Evolutionary conservation across 2,329 filamentous ascomycete species (phyloP).

Genomic region (Trichoderma sp.): DNA sequence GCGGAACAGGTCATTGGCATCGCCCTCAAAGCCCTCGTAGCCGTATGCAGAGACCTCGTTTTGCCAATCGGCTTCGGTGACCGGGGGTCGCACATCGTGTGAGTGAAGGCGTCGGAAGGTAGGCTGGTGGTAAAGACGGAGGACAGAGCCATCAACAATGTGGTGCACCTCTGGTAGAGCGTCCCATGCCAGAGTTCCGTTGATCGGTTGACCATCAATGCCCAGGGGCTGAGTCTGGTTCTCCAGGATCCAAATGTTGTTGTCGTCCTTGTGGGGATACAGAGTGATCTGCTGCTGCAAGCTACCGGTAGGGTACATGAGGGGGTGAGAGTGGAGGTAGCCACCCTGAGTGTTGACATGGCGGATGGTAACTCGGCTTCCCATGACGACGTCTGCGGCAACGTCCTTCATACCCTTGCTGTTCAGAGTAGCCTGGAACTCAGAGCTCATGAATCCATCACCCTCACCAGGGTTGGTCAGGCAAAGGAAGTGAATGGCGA

Average conservation of each 20-base stretch:
- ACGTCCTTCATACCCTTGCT: slow-evolving; percentile 96
- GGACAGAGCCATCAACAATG: slow-evolving; percentile 76
- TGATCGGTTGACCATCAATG: slow-evolving; percentile 72
- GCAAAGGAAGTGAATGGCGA: slow-evolving; percentile 93
- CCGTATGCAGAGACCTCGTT: slow-evolving; percentile 97
- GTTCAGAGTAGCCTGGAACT: slow-evolving; percentile 97
- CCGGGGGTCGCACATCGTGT: slow-evolving; percentile 84
- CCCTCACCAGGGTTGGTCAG: slow-evolving; percentile 94
- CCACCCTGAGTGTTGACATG: slow-evolving; percentile 98
- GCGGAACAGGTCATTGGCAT: slow-evolving; percentile 94
- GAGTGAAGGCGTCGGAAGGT: slow-evolving; percentile 93
- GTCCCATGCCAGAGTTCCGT: slow-evolving; percentile 85
- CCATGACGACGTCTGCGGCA: slow-evolving; percentile 86
- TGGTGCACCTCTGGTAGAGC: slow-evolving; percentile 63
- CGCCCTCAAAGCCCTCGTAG: slow-evolving; percentile 93
- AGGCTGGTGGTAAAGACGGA: slow-evolving; percentile 80
- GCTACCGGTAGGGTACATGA: slow-evolving; percentile 97
- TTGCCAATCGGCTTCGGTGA: slow-evolving; percentile 90
- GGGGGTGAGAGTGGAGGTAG: slow-evolving; percentile 92
- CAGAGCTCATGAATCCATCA: slow-evolving; percentile 99
- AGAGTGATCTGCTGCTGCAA: slow-evolving; percentile 99
- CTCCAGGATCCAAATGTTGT: slow-evolving; percentile 92
- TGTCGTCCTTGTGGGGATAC: slow-evolving; percentile 98
- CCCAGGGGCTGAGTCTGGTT: slow-evolving; percentile 92
- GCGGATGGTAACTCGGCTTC: slow-evolving; percentile 81